Conservation (phyloP, 2,329 filamentous ascomycete genomes). For the Paecilomyces dactylethromorphus region DNA sequence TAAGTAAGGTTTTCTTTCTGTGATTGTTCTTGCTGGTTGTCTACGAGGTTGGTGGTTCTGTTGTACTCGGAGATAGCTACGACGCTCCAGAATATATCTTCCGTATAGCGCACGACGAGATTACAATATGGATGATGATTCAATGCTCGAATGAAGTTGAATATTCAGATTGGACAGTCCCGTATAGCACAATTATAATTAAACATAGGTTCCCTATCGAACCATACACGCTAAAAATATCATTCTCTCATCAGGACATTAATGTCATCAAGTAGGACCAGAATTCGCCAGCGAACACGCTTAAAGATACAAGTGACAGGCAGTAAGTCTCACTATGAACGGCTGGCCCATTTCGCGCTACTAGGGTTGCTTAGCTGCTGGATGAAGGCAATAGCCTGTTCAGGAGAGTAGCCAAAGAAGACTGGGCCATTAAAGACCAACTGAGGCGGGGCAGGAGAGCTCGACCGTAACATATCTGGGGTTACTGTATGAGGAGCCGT, state of each 20-base stretch:
- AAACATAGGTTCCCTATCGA: neutral
- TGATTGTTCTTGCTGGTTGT: too few species aligned
- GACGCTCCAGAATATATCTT: too few species aligned
- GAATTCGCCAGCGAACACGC: neutral
- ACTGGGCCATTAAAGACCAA: conserved; percentile 91
- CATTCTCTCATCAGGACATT: neutral
- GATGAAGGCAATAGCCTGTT: conserved; percentile 72
- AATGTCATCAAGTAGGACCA: neutral
- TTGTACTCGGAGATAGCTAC: too few species aligned
- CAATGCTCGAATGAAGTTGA: neutral
- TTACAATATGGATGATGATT: neutral
- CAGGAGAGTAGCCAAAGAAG: conserved; percentile 83
- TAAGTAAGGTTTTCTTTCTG: too few species aligned
- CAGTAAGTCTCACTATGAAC: neutral
- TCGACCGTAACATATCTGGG: conserved; percentile 7
- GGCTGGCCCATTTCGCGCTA: conserved; percentile 4
- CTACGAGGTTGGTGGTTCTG: too few species aligned
- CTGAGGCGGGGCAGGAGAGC: conserved; percentile 43
- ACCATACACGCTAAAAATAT: neutral
- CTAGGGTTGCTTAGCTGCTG: conserved; percentile 43
- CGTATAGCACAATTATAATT: neutral
- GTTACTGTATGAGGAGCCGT: conserved; percentile 3
- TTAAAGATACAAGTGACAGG: neutral
- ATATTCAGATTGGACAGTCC: neutral
- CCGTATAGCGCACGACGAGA: too few species aligned